These are phyloP conservation scores for Lablab purpureus DNA, from an alignment of 306 rosid species.

Conservation along the genomic window DNA sequence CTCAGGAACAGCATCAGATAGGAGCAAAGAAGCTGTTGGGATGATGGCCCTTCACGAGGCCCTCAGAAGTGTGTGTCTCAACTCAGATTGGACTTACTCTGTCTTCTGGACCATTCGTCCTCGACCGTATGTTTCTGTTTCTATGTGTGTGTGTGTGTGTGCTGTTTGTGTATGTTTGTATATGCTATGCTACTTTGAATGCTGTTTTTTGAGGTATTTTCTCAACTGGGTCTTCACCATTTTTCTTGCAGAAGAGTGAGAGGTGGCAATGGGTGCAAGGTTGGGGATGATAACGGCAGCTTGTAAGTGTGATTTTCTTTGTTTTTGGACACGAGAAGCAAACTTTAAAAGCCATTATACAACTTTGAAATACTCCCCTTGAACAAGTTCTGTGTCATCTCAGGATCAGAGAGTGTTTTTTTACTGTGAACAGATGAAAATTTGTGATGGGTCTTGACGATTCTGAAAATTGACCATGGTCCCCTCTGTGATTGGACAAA, in stretches of 20 bases:
- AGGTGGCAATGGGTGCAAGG: slow-evolving; percentile 97
- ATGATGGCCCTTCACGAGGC: slow-evolving; percentile 99
- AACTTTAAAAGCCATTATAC: not conserved
- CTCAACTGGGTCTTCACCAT: slow-evolving; percentile 49
- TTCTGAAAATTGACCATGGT: not conserved
- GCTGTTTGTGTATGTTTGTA: not conserved
- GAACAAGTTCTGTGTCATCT: not conserved
- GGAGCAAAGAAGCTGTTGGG: slow-evolving; percentile 99
- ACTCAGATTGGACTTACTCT: slow-evolving; percentile 97
- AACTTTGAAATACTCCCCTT: slow-evolving; percentile 10
- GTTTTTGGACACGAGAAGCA: not conserved
- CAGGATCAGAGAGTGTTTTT: slow-evolving; percentile 5
- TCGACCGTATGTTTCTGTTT: slow-evolving; percentile 70
- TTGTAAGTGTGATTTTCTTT: slow-evolving; percentile 60
- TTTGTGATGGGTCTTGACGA: not conserved
- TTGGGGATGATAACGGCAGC: slow-evolving; percentile 95
- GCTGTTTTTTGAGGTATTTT: slow-evolving; percentile 46
- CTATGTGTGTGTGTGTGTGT: not conserved
- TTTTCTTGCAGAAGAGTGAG: slow-evolving; percentile 77
- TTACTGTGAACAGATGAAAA: not conserved
- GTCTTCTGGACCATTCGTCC: slow-evolving; percentile 99
- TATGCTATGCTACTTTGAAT: not conserved
- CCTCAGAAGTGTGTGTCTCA: slow-evolving; percentile 77
- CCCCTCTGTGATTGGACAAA: not conserved
- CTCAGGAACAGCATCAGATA: slow-evolving; percentile 83